Base-by-base conservation (phyloP, 176 grass and related monocot species). In the Rhipidocladum racemiflorum region DNA sequence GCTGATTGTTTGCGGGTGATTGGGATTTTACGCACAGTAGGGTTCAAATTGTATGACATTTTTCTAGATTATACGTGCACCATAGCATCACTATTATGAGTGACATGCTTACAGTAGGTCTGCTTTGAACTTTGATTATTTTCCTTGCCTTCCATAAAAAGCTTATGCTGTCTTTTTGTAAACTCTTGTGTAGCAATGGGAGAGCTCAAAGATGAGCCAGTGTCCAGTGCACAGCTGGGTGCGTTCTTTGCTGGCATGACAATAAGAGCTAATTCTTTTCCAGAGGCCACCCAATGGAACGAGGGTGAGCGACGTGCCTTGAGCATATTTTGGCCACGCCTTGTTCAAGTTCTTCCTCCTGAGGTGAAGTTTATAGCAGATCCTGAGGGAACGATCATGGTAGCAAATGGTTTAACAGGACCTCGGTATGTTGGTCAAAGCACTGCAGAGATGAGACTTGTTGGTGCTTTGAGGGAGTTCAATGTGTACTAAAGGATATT, bases 201-300 rank as follows among this genome's bases (percentile, higher is more conserved):
- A 85, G 95, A 98, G 68, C 82, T 98, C 85, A 95, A 98, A 77
- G 90, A 98, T 29, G 92, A 91, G 60, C 83, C 82, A 21, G 96
- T 98, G 4, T 95, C 96, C 13, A 90, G 83, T 72, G 92, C 92
- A 21, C 96, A 98, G 75, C 76, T 95, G 65, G 92, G 96, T 57
- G 92, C 96, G 17, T 98, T 98, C 77, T 98, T 98, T 79, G 92
- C 96, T 69, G 96, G 88, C 67, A 98, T 95, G 96, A 93, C 96
- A 57, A 95, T 98, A 73, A 77, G 96, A 69, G 92, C 92, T 23
- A 98, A 98, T 60, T 81, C 88, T 64, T 98, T 98, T 76, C 96
- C 96, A 15, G 92, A 98, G 61, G 86, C 84, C 28, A 98, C 92
- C 0, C 96, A 95, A 23, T 98, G 96, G 96, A 98, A 87, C 27